Conservation (phyloP, 257 asterid species). For the Nyctanthes arbortristis region DNA sequence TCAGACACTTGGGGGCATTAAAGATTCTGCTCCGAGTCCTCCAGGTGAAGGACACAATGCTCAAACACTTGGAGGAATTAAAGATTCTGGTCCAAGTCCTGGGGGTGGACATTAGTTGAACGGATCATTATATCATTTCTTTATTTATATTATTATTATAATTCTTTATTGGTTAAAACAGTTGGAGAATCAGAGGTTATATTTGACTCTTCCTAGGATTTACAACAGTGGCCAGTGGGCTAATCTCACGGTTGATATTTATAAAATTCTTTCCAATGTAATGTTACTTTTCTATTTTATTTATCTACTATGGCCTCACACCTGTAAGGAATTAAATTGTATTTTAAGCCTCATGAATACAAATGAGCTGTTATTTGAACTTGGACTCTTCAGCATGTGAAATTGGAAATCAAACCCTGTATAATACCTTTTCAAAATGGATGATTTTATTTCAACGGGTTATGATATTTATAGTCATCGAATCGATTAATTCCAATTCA, state of each 20-base stretch:
- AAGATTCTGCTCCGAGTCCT: constrained; percentile 22
- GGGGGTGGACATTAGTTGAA: constrained; percentile 18
- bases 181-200: too few species aligned
- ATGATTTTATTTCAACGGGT: too few species aligned
- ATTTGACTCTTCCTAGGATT: not conserved
- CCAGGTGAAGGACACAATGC: constrained; percentile 19
- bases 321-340: too few species aligned
- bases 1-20: constrained; percentile 10
- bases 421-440: too few species aligned
- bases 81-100: constrained; percentile 19
- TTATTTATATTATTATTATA: not conserved
- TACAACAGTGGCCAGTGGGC: not conserved
- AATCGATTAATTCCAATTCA: too few species aligned
- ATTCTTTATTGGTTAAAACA: not conserved
- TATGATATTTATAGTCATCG: too few species aligned
- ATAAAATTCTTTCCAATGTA: not conserved
- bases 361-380: too few species aligned
- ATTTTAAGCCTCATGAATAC: too few species aligned
- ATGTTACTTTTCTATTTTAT: too few species aligned
- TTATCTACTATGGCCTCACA: too few species aligned
- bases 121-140: not conserved
- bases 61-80: constrained; percentile 11
- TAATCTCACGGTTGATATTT: not conserved
- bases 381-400: too few species aligned
- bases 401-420: too few species aligned